Evolutionary conservation across 306 rosid species (phyloP).

Genomic region (Cercis canadensis): DNA sequence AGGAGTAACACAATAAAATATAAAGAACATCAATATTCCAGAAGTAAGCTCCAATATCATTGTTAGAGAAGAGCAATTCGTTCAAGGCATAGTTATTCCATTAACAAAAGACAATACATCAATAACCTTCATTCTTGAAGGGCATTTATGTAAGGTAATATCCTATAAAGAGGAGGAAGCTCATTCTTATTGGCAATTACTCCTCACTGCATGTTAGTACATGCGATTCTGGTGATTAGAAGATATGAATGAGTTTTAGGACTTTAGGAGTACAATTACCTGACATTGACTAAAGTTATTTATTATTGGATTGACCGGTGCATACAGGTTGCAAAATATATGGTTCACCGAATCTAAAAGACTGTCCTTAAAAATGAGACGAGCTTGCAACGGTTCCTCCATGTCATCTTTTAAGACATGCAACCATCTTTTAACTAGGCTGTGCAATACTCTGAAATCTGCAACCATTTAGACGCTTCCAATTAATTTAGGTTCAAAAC

Average conservation of each 20-base stretch:
- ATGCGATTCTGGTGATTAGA: constrained; percentile 6
- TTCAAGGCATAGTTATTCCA: background rate
- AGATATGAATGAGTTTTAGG: constrained; percentile 14
- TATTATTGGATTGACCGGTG: constrained; percentile 51
- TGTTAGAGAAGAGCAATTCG: background rate
- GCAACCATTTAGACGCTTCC: constrained; percentile 43
- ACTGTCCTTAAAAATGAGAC: constrained; percentile 58
- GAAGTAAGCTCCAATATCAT: constrained; percentile 14
- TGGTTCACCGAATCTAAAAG: constrained; percentile 64
- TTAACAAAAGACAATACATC: background rate
- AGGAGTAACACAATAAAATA: constrained; percentile 1
- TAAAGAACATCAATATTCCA: constrained; percentile 16
- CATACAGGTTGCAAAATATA: constrained; percentile 63
- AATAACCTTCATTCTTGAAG: background rate
- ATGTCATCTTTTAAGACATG: constrained; percentile 66
- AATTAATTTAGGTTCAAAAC: constrained; percentile 20
- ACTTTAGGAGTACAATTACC: constrained; percentile 44
- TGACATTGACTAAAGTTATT: constrained; percentile 62
- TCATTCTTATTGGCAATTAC: background rate
- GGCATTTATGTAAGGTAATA: background rate
- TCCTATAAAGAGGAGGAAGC: background rate
- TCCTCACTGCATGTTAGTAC: background rate
- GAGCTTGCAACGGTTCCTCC: constrained; percentile 63
- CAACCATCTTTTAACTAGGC: constrained; percentile 69
- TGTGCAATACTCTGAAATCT: constrained; percentile 74